Percentiles rank a stretch among this genome's conserved stretches.
Evolutionary conservation across 306 rosid species (phyloP).

Genomic region (Rosa multiflora): DNA sequence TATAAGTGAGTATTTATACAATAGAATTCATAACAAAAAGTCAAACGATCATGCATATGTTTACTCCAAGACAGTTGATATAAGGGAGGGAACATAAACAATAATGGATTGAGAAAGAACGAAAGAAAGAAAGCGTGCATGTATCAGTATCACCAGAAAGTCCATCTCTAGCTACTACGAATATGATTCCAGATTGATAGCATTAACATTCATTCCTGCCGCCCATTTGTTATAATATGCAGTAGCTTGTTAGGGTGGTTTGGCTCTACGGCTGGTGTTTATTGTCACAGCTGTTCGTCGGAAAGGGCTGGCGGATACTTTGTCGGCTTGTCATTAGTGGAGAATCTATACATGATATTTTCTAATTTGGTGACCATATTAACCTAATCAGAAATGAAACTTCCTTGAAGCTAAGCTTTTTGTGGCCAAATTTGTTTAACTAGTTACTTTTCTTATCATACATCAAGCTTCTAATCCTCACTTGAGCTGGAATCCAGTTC

Average conservation of each 20-base stretch:
- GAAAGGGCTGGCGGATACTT: not conserved
- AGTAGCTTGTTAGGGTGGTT: not conserved
- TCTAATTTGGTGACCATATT: not conserved
- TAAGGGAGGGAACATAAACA: not conserved
- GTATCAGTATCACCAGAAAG: not conserved
- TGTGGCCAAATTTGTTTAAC: not conserved
- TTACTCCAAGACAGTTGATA: not conserved
- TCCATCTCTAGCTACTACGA: not conserved
- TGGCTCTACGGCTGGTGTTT: slow-evolving; percentile 18
- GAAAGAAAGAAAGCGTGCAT: not conserved
- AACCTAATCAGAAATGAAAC: not conserved
- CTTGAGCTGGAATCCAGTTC: not conserved
- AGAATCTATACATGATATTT: not conserved
- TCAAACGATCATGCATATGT: not conserved
- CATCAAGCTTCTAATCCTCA: not conserved
- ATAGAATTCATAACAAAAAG: not conserved
- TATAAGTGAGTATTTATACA: too few relatives aligned
- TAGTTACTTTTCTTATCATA: not conserved
- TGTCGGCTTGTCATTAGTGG: slow-evolving; percentile 4
- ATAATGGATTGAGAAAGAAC: not conserved
- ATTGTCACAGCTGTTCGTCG: not conserved
- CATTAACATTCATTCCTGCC: not conserved
- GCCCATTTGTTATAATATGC: not conserved
- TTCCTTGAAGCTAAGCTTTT: not conserved
- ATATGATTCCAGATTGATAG: not conserved